These are phyloP conservation scores for Acanthamoeba culbertsoni DNA, from an alignment of 208 protist species.

Conservation along the genomic window DNA sequence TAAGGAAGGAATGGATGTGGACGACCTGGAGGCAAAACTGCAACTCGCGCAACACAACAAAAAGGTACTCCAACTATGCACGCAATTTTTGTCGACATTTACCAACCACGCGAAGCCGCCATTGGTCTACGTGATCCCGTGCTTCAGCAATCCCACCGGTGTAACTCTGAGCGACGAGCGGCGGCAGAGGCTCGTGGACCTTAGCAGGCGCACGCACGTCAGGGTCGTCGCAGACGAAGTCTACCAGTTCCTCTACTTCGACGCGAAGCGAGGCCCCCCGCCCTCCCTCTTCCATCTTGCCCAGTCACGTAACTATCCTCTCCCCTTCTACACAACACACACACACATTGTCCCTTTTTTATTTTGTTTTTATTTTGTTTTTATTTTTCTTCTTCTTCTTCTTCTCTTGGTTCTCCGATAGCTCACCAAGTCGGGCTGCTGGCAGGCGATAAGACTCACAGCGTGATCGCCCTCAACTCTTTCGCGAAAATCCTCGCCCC, in stretches of 20 bases:
- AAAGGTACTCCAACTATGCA: neutral
- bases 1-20: neutral
- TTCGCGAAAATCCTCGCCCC: slow-evolving; percentile 52
- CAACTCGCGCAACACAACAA: neutral
- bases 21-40: neutral
- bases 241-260: slow-evolving; percentile 59
- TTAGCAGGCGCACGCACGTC: neutral
- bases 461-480: slow-evolving; percentile 9
- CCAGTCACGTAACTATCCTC: neutral
- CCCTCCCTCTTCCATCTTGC: slow-evolving; percentile 15
- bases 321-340: too few relatives aligned
- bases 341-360: too few relatives aligned
- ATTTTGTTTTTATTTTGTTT: too few relatives aligned
- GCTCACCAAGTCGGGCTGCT: neutral
- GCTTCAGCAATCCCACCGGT: slow-evolving; percentile 21
- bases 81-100: too few relatives aligned
- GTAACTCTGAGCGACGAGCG: neutral
- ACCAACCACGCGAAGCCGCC: neutral
- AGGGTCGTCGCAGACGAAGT: slow-evolving; percentile 44
- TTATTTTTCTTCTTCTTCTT: too few relatives aligned
- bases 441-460: neutral
- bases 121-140: slow-evolving; percentile 12
- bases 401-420: too few relatives aligned
- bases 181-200: neutral
- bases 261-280: neutral